Percentiles rank a stretch among this genome's conserved stretches.
Evolutionary conservation across 2,329 filamentous ascomycete species (phyloP).

Genomic region (Gaeumannomyces sp.): DNA sequence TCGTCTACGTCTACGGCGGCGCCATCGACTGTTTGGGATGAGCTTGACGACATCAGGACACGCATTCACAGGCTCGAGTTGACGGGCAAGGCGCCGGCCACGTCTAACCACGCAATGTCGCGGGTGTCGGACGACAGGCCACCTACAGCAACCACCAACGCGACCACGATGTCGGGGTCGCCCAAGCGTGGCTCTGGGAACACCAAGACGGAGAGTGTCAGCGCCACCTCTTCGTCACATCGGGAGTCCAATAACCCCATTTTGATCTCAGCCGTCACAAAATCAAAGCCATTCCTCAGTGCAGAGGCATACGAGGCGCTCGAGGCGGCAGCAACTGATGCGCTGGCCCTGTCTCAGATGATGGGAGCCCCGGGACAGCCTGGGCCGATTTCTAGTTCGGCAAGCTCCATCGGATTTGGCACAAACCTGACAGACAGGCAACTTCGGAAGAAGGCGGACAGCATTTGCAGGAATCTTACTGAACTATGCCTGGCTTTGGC

Average conservation of each 20-base stretch:
- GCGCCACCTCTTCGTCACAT: constrained; percentile 32
- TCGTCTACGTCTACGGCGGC: constrained; percentile 84
- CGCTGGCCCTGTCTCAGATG: constrained; percentile 70
- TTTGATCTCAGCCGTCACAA: constrained; percentile 72
- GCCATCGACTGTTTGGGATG: constrained; percentile 94
- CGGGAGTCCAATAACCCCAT: constrained; percentile 63
- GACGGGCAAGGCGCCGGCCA: constrained; percentile 79
- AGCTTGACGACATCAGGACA: constrained; percentile 90
- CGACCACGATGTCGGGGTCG: constrained; percentile 85
- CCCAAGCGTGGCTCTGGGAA: constrained; percentile 64
- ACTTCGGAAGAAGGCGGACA: constrained; percentile 83
- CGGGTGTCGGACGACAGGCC: constrained; percentile 74
- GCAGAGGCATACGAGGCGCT: constrained; percentile 71
- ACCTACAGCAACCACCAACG: constrained; percentile 81
- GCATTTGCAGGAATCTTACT: constrained; percentile 85
- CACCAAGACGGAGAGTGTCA: constrained; percentile 35
- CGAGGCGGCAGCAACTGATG: constrained; percentile 76
- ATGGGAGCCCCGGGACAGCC: constrained; percentile 67
- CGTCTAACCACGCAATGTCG: constrained; percentile 73
- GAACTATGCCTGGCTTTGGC: constrained; percentile 84
- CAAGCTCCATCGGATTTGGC: constrained; percentile 52
- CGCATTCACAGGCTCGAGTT: constrained; percentile 85
- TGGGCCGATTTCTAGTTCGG: constrained; percentile 60
- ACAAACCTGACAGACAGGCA: constrained; percentile 68
- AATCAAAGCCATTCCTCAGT: constrained; percentile 64